Evolutionary conservation across 768 basidiomycete genomes (phyloP).

Genomic region (Termitomyces sp.): DNA sequence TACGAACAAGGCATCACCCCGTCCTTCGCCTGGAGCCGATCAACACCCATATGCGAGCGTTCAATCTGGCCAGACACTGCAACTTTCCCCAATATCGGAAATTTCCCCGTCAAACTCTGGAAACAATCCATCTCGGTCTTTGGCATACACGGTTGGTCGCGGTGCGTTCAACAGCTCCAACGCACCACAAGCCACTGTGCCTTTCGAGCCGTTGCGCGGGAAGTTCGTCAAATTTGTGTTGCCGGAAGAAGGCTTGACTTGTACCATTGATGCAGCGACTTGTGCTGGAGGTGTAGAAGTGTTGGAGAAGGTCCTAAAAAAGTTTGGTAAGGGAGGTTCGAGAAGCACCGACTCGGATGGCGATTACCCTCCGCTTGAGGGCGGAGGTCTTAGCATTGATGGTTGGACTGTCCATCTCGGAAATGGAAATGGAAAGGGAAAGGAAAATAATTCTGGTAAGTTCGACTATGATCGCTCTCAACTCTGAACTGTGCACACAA

Average conservation of each 20-base stretch:
- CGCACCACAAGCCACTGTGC: slow-evolving; percentile 39
- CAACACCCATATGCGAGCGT: slow-evolving; percentile 58
- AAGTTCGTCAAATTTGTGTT: slow-evolving; percentile 87
- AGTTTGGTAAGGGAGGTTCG: slow-evolving; percentile 67
- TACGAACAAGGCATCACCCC: slow-evolving; percentile 38
- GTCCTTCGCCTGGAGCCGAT: slow-evolving; percentile 35
- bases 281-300: slow-evolving; percentile 83
- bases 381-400: slow-evolving; percentile 75
- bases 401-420: slow-evolving; percentile 87
- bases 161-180: slow-evolving; percentile 50
- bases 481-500: background rate
- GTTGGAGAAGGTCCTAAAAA: slow-evolving; percentile 83
- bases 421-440: slow-evolving; percentile 32
- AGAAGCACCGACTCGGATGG: slow-evolving; percentile 39
- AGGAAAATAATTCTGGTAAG: slow-evolving; percentile 50
- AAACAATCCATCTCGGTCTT: slow-evolving; percentile 44
- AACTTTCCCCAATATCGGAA: slow-evolving; percentile 73
- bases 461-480: slow-evolving; percentile 8
- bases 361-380: slow-evolving; percentile 61
- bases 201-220: slow-evolving; percentile 73
- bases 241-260: slow-evolving; percentile 74
- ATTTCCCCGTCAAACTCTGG: slow-evolving; percentile 38
- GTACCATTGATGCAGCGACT: slow-evolving; percentile 75
- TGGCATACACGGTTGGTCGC: slow-evolving; percentile 50
- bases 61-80: slow-evolving; percentile 37